Evolutionary conservation across 208 protist species (phyloP).

Genomic region (Trypanosoma cruzi): DNA sequence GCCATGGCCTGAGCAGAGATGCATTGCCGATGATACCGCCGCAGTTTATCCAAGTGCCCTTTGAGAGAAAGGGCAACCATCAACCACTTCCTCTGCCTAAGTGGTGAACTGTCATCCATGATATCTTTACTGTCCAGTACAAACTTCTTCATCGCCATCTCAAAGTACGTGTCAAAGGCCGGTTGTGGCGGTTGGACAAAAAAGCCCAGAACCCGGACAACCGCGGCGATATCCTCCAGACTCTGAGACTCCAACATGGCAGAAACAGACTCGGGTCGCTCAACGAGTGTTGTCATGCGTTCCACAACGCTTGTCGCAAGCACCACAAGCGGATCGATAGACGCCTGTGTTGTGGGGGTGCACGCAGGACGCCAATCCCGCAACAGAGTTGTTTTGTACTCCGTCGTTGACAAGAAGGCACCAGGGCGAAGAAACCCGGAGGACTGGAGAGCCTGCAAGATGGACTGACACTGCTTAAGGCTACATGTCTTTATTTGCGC

Average conservation of each 20-base stretch:
- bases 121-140: not conserved
- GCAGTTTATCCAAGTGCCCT: constrained; percentile 10
- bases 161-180: constrained; percentile 65
- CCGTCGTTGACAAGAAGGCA: constrained; percentile 35
- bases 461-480: constrained; percentile 61
- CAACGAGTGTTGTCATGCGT: constrained; percentile 53
- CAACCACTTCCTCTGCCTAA: constrained; percentile 1
- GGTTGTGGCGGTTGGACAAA: constrained; percentile 72
- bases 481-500: constrained; percentile 35
- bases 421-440: constrained; percentile 53
- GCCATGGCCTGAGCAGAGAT: constrained; percentile 14
- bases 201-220: constrained; percentile 47
- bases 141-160: constrained; percentile 31
- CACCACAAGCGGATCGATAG: constrained; percentile 19
- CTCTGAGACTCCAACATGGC: constrained; percentile 33
- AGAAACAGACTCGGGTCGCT: constrained; percentile 27
- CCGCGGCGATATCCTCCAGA: constrained; percentile 46
- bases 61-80: constrained; percentile 6
- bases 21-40: constrained; percentile 22
- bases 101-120: not conserved
- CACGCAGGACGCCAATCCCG: constrained; percentile 25
- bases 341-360: constrained; percentile 4
- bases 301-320: constrained; percentile 44
- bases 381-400: not conserved
- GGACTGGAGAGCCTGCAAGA: constrained; percentile 64